A percentile compares a stretch with the other conserved stretches of the same genome.
phyloP scores from a whole-genome alignment of 805 yeast species.

The Cyberlindnera petersonii region DNA sequence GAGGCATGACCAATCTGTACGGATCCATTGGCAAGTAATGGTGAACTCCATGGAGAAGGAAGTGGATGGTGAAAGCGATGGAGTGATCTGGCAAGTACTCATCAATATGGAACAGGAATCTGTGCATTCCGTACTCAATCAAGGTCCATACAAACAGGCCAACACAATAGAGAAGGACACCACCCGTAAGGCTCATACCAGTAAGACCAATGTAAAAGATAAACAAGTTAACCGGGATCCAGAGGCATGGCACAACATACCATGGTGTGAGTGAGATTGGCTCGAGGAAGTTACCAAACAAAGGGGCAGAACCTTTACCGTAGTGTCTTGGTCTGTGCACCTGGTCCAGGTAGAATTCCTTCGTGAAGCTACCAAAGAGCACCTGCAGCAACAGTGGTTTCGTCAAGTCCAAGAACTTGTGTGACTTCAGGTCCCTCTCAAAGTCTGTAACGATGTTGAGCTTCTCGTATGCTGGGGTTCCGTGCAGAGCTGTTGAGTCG shows the following conservation, averaged over 20 bases:
- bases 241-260: slow-evolving; percentile 84
- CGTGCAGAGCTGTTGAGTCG: slow-evolving; percentile 54
- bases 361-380: slow-evolving; percentile 66
- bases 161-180: slow-evolving; percentile 57
- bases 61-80: slow-evolving; percentile 74
- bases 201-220: slow-evolving; percentile 56
- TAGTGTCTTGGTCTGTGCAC: slow-evolving; percentile 98
- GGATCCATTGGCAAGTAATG: slow-evolving; percentile 98
- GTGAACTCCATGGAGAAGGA: slow-evolving; percentile 91
- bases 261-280: slow-evolving; percentile 90
- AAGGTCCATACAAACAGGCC: slow-evolving; percentile 95
- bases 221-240: slow-evolving; percentile 79
- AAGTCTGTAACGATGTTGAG: slow-evolving; percentile 78
- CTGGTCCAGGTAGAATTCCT: slow-evolving; percentile 90
- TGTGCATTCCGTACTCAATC: slow-evolving; percentile 81
- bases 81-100: slow-evolving; percentile 78
- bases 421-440: slow-evolving; percentile 62
- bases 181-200: slow-evolving; percentile 40
- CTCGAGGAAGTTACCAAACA: slow-evolving; percentile 92
- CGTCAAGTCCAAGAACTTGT: slow-evolving; percentile 81
- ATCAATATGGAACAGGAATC: slow-evolving; percentile 93
- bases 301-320: slow-evolving; percentile 93
- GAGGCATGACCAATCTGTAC: slow-evolving; percentile 93
- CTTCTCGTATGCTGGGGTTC: slow-evolving; percentile 69
- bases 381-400: slow-evolving; percentile 83